Conservation (phyloP, 441 rosid species). For the Pelargonium fulgidum region DNA sequence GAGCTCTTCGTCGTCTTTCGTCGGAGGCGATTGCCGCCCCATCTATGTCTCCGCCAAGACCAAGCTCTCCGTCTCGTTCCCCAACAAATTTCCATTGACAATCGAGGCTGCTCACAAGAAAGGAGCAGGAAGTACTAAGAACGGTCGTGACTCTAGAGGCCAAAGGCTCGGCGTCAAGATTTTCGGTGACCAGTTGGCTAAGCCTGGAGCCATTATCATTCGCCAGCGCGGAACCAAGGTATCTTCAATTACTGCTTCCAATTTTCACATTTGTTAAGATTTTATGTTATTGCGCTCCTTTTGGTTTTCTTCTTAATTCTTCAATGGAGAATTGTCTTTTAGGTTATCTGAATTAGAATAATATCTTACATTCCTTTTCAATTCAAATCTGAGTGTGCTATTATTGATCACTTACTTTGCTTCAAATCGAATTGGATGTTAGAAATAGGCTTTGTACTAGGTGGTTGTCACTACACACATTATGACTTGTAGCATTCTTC, state of each 20-base stretch:
- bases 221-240: constrained; percentile 99
- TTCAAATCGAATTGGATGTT: not conserved
- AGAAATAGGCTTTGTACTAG: not conserved
- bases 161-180: constrained; percentile 88
- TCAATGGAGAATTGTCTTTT: not conserved
- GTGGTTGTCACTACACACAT: too few relatives aligned
- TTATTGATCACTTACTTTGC: not conserved
- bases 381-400: not conserved
- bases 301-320: not conserved
- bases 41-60: constrained; percentile 24
- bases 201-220: constrained; percentile 85
- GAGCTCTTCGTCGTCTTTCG: constrained; percentile 48
- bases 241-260: not conserved
- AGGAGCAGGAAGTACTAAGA: constrained; percentile 96
- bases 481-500: too few relatives aligned
- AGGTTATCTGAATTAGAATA: not conserved
- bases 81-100: constrained; percentile 42
- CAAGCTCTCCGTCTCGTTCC: constrained; percentile 36
- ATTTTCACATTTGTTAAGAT: not conserved
- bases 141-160: constrained; percentile 86
- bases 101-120: constrained; percentile 92
- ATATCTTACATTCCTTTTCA: not conserved
- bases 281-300: not conserved
- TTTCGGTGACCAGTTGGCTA: constrained; percentile 78
- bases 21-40: constrained; percentile 39